These are phyloP conservation scores for Tuber microsphaerosporum DNA, from an alignment of 495 filamentous ascomycete genomes.

Conservation along the genomic window DNA sequence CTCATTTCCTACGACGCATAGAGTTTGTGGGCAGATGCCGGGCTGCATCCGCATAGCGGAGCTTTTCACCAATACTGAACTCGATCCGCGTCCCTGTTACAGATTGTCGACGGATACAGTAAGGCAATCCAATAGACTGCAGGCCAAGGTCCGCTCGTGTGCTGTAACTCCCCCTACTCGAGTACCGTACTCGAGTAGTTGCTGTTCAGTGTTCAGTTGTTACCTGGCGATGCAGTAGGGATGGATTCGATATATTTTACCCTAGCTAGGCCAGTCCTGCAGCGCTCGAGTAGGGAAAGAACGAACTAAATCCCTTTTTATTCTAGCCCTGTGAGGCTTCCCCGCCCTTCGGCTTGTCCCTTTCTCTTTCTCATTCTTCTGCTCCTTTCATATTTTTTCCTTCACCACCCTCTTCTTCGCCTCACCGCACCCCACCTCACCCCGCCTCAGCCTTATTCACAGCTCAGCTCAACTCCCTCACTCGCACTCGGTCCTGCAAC, in stretches of 20 bases:
- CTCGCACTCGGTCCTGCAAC: background rate
- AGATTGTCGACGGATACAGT: background rate
- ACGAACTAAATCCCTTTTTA: background rate
- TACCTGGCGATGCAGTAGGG: background rate
- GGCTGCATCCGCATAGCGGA: background rate
- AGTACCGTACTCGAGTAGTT: background rate
- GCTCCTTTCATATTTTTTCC: background rate
- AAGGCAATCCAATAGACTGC: background rate
- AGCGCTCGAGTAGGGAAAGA: background rate
- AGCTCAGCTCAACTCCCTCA: background rate
- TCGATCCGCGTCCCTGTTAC: background rate
- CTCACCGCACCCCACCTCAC: background rate
- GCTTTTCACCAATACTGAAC: background rate
- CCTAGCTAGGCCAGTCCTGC: background rate
- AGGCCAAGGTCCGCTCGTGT: background rate
- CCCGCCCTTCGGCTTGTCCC: background rate
- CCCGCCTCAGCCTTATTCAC: background rate
- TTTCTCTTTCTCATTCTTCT: background rate
- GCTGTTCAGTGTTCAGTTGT: background rate
- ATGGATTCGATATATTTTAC: background rate
- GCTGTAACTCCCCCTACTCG: constrained; percentile 1
- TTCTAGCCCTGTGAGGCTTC: constrained; percentile 4
- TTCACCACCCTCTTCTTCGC: background rate
- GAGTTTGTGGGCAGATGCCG: background rate
- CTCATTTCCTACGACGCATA: background rate